Percentiles rank a stretch among this genome's conserved stretches.
These are phyloP conservation scores for Exserohilum turcica DNA, from an alignment of 2,329 filamentous ascomycete genomes.

Conservation along the genomic window DNA sequence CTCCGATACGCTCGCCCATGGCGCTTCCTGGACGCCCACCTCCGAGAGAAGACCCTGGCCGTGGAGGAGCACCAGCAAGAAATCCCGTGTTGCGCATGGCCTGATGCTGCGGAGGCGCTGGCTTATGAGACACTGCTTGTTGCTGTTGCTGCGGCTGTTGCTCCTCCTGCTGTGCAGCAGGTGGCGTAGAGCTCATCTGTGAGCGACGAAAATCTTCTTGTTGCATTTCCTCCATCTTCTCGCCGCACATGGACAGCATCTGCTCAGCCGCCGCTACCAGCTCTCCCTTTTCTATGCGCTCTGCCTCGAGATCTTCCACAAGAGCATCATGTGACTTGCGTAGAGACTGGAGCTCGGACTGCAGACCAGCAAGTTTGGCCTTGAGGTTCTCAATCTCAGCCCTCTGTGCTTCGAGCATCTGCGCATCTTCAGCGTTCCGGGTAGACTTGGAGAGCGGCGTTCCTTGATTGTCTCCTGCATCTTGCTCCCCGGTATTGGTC, in stretches of 20 bases:
- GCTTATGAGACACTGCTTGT: slow-evolving; percentile 16
- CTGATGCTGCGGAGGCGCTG: slow-evolving; percentile 23
- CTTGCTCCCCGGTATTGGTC: slow-evolving; percentile 41
- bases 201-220: slow-evolving; percentile 59
- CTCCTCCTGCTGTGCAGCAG: slow-evolving; percentile 17
- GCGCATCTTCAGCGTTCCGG: slow-evolving; percentile 49
- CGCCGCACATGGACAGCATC: slow-evolving; percentile 71
- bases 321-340: slow-evolving; percentile 72
- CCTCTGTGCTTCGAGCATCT: slow-evolving; percentile 65
- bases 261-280: slow-evolving; percentile 81
- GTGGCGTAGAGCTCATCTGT: slow-evolving; percentile 42
- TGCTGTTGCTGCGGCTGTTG: slow-evolving; percentile 8
- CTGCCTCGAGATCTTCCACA: slow-evolving; percentile 69
- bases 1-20: slow-evolving; percentile 30
- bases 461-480: slow-evolving; percentile 14
- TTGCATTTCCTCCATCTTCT: slow-evolving; percentile 48
- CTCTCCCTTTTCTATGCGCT: slow-evolving; percentile 83
- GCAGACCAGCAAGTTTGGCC: slow-evolving; percentile 75
- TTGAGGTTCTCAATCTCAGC: slow-evolving; percentile 71
- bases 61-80: slow-evolving; percentile 33
- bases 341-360: slow-evolving; percentile 72
- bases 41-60: slow-evolving; percentile 36
- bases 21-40: slow-evolving; percentile 33
- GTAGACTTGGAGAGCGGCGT: slow-evolving; percentile 3
- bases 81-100: slow-evolving; percentile 42